These are phyloP conservation scores for Ophiocordyceps camponoti-floridani DNA, from an alignment of 2,329 filamentous ascomycete genomes.

Conservation along the genomic window DNA sequence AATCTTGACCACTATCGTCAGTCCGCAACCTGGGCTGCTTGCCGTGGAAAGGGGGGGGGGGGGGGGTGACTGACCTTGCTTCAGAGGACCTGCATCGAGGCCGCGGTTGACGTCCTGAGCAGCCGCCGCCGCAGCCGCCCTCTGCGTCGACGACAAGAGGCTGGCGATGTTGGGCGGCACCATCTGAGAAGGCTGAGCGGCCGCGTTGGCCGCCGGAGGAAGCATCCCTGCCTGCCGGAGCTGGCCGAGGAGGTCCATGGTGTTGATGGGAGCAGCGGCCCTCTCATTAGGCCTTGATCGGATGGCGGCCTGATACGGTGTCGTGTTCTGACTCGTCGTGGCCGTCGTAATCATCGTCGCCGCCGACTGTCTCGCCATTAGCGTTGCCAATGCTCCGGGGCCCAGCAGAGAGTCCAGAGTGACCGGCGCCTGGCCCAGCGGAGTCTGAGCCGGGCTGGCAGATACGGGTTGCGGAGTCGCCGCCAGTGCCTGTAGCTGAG, in stretches of 20 bases:
- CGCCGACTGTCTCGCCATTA: conserved; percentile 35
- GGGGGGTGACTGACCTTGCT: conserved; percentile 40
- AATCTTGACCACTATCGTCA: conserved; percentile 29
- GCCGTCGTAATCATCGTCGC: conserved; percentile 25
- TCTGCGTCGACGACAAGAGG: conserved; percentile 11
- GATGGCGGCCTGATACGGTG: conserved; percentile 11
- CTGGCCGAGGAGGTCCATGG: conserved; percentile 46
- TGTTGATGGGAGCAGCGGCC: conserved; percentile 12
- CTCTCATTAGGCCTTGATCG: neutral
- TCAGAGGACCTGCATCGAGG: conserved; percentile 51
- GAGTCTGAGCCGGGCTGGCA: conserved; percentile 10
- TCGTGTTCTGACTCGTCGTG: conserved; percentile 24
- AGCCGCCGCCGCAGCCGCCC: conserved; percentile 2
- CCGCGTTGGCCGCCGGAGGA: conserved; percentile 20
- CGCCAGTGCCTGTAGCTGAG: conserved; percentile 11
- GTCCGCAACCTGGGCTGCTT: neutral
- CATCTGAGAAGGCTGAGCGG: conserved; percentile 9
- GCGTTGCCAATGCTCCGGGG: conserved; percentile 37
- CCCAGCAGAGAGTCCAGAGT: conserved; percentile 42
- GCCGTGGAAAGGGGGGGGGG: neutral
- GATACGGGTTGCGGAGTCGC: conserved; percentile 16
- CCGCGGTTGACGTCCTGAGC: neutral
- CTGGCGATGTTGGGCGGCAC: conserved; percentile 18
- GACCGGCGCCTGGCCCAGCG: conserved; percentile 16
- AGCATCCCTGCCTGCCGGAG: conserved; percentile 53